Conservation (phyloP, 1,139 yeast species). For the Lodderomyces jiufengensis region DNA sequence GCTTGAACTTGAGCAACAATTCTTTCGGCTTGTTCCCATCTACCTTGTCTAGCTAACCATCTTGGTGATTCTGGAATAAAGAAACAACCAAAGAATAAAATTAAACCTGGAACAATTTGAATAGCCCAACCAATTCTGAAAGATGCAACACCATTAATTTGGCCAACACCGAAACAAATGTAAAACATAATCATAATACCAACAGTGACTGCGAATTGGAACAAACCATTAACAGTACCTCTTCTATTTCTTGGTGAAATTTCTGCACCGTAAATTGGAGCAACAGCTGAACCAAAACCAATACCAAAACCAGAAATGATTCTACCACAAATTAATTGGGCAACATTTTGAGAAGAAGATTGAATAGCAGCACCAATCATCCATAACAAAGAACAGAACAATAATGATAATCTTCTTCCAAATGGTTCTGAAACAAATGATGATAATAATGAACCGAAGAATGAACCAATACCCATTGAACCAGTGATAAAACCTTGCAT, state of each 20-base stretch:
- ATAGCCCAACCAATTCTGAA: conserved; percentile 70
- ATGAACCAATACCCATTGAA: conserved; percentile 57
- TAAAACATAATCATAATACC: conserved; percentile 62
- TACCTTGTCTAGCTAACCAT: conserved; percentile 63
- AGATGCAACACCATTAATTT: conserved; percentile 45
- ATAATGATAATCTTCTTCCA: conserved; percentile 56
- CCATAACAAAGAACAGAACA: conserved; percentile 45
- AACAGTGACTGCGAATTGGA: conserved; percentile 67
- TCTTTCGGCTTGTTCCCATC: conserved; percentile 61
- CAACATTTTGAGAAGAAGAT: conserved; percentile 42
- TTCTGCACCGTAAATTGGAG: conserved; percentile 76
- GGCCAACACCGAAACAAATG: conserved; percentile 57
- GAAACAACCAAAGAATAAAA: conserved; percentile 46
- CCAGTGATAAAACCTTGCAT: conserved; percentile 61
- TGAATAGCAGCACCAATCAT: conserved; percentile 49
- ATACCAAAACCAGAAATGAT: conserved; percentile 63
- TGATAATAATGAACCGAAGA: conserved; percentile 51
- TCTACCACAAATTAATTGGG: conserved; percentile 58
- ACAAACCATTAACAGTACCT: conserved; percentile 63
- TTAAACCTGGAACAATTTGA: conserved; percentile 59
- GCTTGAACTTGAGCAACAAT: conserved; percentile 54
- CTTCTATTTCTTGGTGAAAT: conserved; percentile 62
- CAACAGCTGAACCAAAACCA: conserved; percentile 68
- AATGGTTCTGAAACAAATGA: conserved; percentile 51
- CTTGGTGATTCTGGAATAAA: conserved; percentile 72